A percentile compares a stretch with the other conserved stretches of the same genome.
These are phyloP conservation scores for Rhizodiscina lignyota DNA, from an alignment of 495 filamentous ascomycete genomes.

Conservation along the genomic window DNA sequence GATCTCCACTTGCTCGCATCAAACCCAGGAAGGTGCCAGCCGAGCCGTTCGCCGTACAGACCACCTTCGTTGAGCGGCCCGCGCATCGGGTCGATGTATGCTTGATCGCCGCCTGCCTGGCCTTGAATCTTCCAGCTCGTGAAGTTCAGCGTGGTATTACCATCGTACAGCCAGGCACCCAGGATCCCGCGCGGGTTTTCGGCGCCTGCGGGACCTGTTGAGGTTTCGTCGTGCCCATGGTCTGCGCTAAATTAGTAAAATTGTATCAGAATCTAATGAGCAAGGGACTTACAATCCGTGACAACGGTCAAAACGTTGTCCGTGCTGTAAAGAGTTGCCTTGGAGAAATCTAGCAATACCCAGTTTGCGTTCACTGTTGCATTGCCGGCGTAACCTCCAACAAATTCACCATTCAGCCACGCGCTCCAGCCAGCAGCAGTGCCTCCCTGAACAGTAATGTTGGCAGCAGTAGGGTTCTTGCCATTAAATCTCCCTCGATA, in stretches of 20 bases:
- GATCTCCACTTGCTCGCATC: conserved; percentile 23
- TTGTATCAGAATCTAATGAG: conserved; percentile 1
- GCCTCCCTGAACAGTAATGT: conserved; percentile 10
- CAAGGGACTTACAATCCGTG: too few species aligned
- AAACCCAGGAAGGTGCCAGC: conserved; percentile 47
- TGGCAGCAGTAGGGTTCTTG: conserved; percentile 12
- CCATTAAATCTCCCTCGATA: conserved; percentile 60
- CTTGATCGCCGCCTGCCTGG: conserved; percentile 58
- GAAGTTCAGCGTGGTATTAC: conserved; percentile 1
- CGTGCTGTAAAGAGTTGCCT: too few species aligned
- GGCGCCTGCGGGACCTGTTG: conserved; percentile 3
- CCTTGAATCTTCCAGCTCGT: conserved; percentile 60
- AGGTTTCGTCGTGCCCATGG: conserved; percentile 10
- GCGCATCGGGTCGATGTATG: conserved; percentile 45
- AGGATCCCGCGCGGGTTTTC: conserved; percentile 55
- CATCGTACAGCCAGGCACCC: conserved; percentile 26
- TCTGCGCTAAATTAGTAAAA: conserved; percentile 6
- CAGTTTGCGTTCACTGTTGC: conserved; percentile 6
- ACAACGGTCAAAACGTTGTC: too few species aligned
- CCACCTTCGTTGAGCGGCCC: conserved; percentile 70
- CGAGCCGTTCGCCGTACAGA: conserved; percentile 50
- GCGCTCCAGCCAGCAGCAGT: conserved; percentile 7
- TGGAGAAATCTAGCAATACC: too few species aligned
- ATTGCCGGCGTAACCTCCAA: conserved; percentile 6
- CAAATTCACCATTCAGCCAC: conserved; percentile 10